Evolutionary conservation across 306 rosid genomes (phyloP), one percentile per base, ranked within the genome.

Genomic region (Sindora glabra): DNA sequence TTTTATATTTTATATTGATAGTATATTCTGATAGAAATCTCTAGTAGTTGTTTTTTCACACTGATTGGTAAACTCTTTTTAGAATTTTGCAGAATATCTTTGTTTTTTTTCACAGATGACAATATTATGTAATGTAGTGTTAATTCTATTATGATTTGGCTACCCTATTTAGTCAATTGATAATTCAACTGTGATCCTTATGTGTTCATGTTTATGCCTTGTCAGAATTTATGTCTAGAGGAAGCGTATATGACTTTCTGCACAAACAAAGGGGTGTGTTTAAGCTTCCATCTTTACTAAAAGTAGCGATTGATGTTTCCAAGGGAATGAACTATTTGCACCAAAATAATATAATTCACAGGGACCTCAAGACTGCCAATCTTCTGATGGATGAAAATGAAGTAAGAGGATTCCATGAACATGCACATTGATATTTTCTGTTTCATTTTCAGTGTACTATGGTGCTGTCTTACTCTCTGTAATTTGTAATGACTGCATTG

Each of bases 301-400:
- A 94, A 86, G 97, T 75, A 69, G 94, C 95, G 68, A 84, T 86
- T 64, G 90, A 89, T 71, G 82, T 94, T 68, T 86, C 99, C 61
- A 89, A 87, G 81, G 99, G 99, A 72, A 89, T 94, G 99, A 82
- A 77, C 73, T 84, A 89, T 82, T 77, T 94, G 86, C 99, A 94
- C 78, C 97, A 94, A 77, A 94, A 94, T 71, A 94, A 89, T 64
- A 94, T 94, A 65, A 82, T 94, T 79, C 99, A 94, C 86, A 76
- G 99, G 79, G 99, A 94, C 64, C 99, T 94, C 77, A 94, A 94
- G 91, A 89, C 99, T 70, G 99, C 97, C 64, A 94, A 94, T 80
- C 97, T 94, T 89, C 89, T 89, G 77, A 94, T 94, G 99, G 97
- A 94, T 89, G 99, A 94, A 75, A 83, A 94, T 36, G 87, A 84